Percentiles rank a stretch among this genome's conserved stretches.
These are phyloP conservation scores for Pleurotus pulmonarius DNA, from an alignment of 768 basidiomycete genomes.

Conservation along the genomic window DNA sequence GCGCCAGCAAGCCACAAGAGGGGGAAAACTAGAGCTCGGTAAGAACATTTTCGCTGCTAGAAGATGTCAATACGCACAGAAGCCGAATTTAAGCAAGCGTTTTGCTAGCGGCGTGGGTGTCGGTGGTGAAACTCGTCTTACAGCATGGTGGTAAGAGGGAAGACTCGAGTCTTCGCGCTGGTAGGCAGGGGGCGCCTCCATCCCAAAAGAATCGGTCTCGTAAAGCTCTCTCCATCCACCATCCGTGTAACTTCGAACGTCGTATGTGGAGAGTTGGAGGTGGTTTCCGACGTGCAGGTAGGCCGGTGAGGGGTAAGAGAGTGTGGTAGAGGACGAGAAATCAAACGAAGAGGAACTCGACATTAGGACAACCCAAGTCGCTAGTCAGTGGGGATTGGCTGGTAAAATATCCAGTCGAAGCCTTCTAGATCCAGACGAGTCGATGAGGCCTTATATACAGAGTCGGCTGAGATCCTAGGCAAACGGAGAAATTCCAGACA, in stretches of 20 bases:
- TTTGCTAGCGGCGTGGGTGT: slow-evolving; percentile 2
- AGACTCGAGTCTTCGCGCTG: slow-evolving; percentile 6
- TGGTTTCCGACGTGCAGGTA: slow-evolving; percentile 3
- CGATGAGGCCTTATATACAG: slow-evolving; percentile 1
- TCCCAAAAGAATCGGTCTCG: background rate
- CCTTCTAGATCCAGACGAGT: slow-evolving; percentile 2
- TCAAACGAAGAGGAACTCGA: slow-evolving; percentile 5
- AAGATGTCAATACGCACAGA: background rate
- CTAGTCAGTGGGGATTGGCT: slow-evolving; percentile 7
- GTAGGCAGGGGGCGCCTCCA: slow-evolving; percentile 5
- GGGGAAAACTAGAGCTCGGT: background rate
- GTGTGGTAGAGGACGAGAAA: background rate
- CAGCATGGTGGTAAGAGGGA: slow-evolving; percentile 4
- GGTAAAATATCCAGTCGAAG: slow-evolving; percentile 5
- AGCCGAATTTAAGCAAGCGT: slow-evolving; percentile 3
- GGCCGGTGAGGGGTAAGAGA: slow-evolving; percentile 5
- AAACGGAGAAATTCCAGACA: background rate
- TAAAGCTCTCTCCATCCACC: slow-evolving; percentile 5
- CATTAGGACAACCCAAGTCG: slow-evolving; percentile 6
- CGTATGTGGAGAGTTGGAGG: background rate
- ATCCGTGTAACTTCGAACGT: background rate
- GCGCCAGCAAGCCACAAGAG: slow-evolving; percentile 1
- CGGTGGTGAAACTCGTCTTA: background rate
- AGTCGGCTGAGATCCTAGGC: background rate
- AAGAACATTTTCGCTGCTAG: too few species aligned